phyloP scores from a whole-genome alignment of 257 asterid genomes.

The Anisodus tanguticus region DNA sequence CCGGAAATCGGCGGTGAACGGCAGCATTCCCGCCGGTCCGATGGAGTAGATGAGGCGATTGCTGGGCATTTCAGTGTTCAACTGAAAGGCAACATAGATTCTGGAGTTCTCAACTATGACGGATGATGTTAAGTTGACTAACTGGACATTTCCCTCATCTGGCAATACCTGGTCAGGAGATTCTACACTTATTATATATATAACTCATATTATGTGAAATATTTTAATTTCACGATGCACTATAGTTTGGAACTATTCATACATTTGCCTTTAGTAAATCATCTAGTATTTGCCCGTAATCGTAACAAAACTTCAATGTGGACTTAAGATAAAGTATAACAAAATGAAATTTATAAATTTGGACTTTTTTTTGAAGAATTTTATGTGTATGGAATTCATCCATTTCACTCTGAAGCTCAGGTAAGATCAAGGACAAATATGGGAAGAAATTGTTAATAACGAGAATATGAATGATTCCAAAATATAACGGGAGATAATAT shows the following conservation, averaged over 20 bases:
- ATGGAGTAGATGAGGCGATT: constrained; percentile 63
- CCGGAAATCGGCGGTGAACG: constrained; percentile 39
- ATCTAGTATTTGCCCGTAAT: background rate
- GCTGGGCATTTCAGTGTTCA: constrained; percentile 48
- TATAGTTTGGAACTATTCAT: background rate
- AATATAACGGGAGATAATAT: background rate
- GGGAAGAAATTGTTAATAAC: background rate
- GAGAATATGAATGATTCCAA: background rate
- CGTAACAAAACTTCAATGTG: no score
- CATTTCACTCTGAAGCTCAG: background rate
- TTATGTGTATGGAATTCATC: no score
- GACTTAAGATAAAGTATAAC: no score
- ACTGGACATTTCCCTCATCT: constrained; percentile 44
- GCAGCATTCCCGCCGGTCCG: constrained; percentile 55
- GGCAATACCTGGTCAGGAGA: constrained; percentile 44
- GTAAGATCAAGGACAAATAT: background rate
- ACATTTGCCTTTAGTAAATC: background rate
- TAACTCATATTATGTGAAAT: no score
- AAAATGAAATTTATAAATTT: no score
- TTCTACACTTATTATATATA: background rate
- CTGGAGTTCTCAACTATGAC: constrained; percentile 39
- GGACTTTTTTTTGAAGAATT: no score
- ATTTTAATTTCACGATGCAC: no score
- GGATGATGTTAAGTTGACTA: constrained; percentile 56
- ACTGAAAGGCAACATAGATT: constrained; percentile 65